Conservation (phyloP, 208 protist species). For the Crithidia fasciculata region DNA sequence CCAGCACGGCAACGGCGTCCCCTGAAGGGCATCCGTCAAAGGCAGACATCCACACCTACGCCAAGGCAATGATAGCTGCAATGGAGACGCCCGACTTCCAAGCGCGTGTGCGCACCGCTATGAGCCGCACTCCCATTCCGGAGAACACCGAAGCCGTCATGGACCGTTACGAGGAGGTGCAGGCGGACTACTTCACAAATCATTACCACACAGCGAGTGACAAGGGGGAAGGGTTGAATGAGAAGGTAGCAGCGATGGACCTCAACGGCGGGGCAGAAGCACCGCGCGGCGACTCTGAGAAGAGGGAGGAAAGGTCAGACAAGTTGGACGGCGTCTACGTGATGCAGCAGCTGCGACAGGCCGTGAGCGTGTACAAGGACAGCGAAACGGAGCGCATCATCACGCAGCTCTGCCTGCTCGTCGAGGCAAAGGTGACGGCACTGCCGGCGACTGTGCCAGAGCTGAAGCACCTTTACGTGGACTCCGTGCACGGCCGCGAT, state of each 20-base stretch:
- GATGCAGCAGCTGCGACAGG: slow-evolving; percentile 51
- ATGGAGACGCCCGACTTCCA: slow-evolving; percentile 54
- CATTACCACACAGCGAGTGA: background rate
- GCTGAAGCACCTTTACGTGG: slow-evolving; percentile 35
- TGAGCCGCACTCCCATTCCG: slow-evolving; percentile 39
- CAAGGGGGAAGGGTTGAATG: background rate
- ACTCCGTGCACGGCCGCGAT: slow-evolving; percentile 27
- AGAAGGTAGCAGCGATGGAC: background rate
- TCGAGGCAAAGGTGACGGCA: slow-evolving; percentile 61
- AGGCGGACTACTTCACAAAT: slow-evolving; percentile 58
- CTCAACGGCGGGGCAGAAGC: background rate
- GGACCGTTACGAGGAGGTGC: slow-evolving; percentile 63
- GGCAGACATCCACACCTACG: slow-evolving; percentile 56
- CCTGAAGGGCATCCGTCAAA: slow-evolving; percentile 11
- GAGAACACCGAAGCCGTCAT: slow-evolving; percentile 53
- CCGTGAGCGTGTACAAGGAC: slow-evolving; percentile 67
- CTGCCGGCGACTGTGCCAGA: slow-evolving; percentile 47
- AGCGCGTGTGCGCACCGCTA: slow-evolving; percentile 35
- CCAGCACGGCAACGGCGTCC: background rate
- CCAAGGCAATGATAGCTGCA: slow-evolving; percentile 46
- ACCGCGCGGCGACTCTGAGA: background rate
- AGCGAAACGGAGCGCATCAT: slow-evolving; percentile 59
- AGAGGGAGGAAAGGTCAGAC: background rate
- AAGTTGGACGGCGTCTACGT: slow-evolving; percentile 38
- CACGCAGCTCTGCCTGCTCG: slow-evolving; percentile 59